Conservation (phyloP, 352 stramenopile genomes). For the Thraustochytrium sp. region DNA sequence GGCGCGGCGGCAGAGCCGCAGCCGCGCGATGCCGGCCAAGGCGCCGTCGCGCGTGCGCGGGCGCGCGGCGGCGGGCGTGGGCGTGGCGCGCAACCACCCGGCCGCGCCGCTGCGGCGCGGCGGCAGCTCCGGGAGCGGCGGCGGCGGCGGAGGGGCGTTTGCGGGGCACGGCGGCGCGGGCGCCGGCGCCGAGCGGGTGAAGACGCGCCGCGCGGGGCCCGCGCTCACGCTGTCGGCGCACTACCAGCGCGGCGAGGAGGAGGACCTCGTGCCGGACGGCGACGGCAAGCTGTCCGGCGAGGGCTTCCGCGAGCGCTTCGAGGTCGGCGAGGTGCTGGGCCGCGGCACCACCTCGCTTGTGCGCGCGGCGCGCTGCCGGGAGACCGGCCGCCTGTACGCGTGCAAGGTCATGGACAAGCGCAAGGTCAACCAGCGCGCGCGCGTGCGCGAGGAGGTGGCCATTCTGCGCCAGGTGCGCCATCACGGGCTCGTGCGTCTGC, state of each 20-base stretch:
- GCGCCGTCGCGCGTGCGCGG: too few relatives aligned
- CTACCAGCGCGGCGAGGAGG: not conserved
- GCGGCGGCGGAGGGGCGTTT: too few relatives aligned
- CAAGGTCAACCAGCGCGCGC: not conserved
- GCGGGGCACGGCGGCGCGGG: too few relatives aligned
- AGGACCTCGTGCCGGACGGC: not conserved
- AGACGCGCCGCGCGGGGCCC: not conserved
- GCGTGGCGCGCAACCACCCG: too few relatives aligned
- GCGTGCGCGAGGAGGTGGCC: not conserved
- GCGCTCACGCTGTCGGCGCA: conserved; percentile 7
- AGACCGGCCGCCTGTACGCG: not conserved
- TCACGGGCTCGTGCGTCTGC: not conserved
- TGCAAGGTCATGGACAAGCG: conserved; percentile 30
- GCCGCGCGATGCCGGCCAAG: too few relatives aligned
- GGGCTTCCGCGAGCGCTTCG: not conserved
- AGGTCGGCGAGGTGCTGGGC: conserved; percentile 24
- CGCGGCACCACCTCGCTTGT: not conserved
- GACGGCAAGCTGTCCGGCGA: not conserved
- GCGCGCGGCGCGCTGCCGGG: not conserved
- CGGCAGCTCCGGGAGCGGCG: too few relatives aligned
- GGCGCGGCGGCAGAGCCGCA: too few relatives aligned
- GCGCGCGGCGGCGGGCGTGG: too few relatives aligned
- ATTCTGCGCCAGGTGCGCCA: not conserved
- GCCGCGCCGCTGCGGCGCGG: too few relatives aligned
- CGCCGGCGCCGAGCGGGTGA: too few relatives aligned